phyloP scores from a whole-genome alignment of 257 asterid genomes.

The Hygrophila difformis region DNA sequence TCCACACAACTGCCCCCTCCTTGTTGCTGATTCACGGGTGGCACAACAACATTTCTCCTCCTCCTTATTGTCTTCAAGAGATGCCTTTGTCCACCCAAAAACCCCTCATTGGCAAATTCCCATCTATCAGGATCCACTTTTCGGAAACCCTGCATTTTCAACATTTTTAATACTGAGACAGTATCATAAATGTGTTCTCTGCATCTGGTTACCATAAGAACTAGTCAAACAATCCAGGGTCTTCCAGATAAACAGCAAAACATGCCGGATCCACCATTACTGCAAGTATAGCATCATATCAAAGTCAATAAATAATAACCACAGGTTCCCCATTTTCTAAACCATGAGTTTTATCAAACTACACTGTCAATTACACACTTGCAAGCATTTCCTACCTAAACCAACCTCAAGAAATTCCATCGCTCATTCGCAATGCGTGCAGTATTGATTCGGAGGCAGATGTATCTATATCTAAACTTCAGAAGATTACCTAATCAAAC shows the following conservation, averaged over 20 bases:
- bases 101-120: conserved; percentile 95
- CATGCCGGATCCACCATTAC: conserved; percentile 37
- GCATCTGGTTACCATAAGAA: conserved; percentile 13
- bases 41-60: conserved; percentile 41
- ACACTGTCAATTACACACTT: not conserved
- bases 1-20: conserved; percentile 47
- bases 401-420: not conserved
- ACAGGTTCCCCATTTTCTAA: not conserved
- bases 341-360: not conserved
- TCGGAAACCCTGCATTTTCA: conserved; percentile 69
- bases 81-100: conserved; percentile 85
- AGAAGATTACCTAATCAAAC: too few relatives aligned
- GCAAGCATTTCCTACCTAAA: not conserved
- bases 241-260: conserved; percentile 31
- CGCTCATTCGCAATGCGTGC: not conserved
- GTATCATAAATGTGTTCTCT: not conserved
- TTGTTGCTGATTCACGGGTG: conserved; percentile 20
- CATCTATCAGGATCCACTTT: conserved; percentile 90
- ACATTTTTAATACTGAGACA: conserved; percentile 1
- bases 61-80: conserved; percentile 75
- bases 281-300: conserved; percentile 40
- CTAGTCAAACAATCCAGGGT: conserved; percentile 26
- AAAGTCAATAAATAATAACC: conserved; percentile 19
- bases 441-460: too few relatives aligned
- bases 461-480: too few relatives aligned